Conservation (phyloP, 2,329 filamentous ascomycete genomes). For the Cercospora zeae-maydis region DNA sequence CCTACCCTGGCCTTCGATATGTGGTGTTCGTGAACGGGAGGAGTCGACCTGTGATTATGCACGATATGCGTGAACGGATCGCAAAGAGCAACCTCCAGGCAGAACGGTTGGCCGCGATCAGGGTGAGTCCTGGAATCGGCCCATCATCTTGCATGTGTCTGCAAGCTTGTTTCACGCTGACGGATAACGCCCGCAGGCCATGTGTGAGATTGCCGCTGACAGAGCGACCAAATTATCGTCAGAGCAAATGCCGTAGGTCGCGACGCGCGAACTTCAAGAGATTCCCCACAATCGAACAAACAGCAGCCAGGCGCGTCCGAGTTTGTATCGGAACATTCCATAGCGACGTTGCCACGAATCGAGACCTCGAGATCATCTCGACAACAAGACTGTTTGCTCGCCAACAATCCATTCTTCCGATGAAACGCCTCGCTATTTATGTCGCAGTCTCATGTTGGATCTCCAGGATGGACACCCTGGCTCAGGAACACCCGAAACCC, state of each 20-base stretch:
- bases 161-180: conserved; percentile 22
- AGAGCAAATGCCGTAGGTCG: background rate
- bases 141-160: background rate
- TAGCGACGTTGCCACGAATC: background rate
- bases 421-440: background rate
- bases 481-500: background rate
- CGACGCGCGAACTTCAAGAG: background rate
- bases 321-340: background rate
- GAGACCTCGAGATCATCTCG: background rate
- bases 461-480: background rate
- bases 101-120: conserved; percentile 71
- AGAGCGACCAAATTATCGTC: conserved; percentile 61
- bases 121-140: conserved; percentile 52
- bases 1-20: conserved; percentile 78
- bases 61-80: conserved; percentile 75
- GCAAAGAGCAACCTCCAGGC: conserved; percentile 59
- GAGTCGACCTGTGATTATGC: conserved; percentile 68
- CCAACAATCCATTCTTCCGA: background rate
- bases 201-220: conserved; percentile 86
- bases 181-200: conserved; percentile 57
- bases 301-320: background rate
- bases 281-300: background rate
- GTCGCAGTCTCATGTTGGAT: background rate
- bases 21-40: conserved; percentile 90
- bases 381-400: background rate